These are phyloP conservation scores for Themeda triandra DNA, from an alignment of 176 grass and related monocot genomes.

Conservation along the genomic window DNA sequence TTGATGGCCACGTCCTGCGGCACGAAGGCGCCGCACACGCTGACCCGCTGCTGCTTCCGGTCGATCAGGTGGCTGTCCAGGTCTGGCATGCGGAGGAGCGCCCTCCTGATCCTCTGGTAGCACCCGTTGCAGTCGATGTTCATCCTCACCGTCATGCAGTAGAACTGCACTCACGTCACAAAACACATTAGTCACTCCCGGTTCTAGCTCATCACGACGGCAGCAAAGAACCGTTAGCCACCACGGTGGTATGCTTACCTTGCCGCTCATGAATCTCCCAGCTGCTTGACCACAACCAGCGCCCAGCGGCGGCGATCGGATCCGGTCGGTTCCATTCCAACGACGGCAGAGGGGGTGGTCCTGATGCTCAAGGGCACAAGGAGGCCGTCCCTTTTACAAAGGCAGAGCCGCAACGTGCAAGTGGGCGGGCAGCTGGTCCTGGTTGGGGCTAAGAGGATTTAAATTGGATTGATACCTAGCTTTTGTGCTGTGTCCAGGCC, in stretches of 20 bases:
- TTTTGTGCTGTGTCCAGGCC: not conserved
- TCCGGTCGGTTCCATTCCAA: not conserved
- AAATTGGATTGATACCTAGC: not conserved
- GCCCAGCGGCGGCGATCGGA: not conserved
- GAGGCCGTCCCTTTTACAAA: not conserved
- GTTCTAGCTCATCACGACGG: not conserved
- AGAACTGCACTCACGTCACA: not conserved
- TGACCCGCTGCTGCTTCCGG: constrained; percentile 62
- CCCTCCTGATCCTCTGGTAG: constrained; percentile 57
- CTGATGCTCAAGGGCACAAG: not conserved
- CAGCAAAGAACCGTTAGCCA: not conserved
- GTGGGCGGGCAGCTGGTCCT: not conserved
- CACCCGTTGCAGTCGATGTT: constrained; percentile 81
- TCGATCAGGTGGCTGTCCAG: constrained; percentile 71
- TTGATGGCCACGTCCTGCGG: constrained; percentile 84
- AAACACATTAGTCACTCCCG: not conserved
- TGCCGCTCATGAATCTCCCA: constrained; percentile 16
- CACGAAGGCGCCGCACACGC: constrained; percentile 48
- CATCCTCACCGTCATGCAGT: constrained; percentile 70
- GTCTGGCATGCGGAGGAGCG: constrained; percentile 71
- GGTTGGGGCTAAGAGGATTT: not conserved
- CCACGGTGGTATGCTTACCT: not conserved
- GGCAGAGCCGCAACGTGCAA: too few relatives aligned
- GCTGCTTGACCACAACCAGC: not conserved
- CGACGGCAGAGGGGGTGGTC: not conserved